Percentiles rank a stretch among this genome's conserved stretches.
Evolutionary conservation across 2,329 filamentous ascomycete genomes (phyloP).

Genomic region (Trichoderma sp.): DNA sequence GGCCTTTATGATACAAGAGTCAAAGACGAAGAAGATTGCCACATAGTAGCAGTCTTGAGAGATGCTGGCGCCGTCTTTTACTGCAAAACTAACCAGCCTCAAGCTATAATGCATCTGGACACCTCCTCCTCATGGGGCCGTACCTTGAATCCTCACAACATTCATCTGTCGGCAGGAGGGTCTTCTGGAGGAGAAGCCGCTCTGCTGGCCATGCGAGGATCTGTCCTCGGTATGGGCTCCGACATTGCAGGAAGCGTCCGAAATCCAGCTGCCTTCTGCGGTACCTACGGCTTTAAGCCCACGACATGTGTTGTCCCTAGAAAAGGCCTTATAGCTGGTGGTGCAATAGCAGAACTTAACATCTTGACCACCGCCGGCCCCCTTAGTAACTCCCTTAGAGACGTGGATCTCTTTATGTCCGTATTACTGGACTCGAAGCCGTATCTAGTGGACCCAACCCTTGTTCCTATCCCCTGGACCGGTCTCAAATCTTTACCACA

Average conservation of each 20-base stretch:
- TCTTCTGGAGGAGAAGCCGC: slow-evolving; percentile 58
- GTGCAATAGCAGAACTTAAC: slow-evolving; percentile 36
- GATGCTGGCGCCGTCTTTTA: slow-evolving; percentile 63
- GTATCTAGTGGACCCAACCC: slow-evolving; percentile 33
- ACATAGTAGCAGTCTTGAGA: slow-evolving; percentile 57
- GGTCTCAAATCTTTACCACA: slow-evolving; percentile 26
- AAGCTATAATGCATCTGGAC: slow-evolving; percentile 56
- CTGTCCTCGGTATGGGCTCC: slow-evolving; percentile 40
- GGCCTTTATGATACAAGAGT: slow-evolving; percentile 55
- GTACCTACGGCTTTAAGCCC: slow-evolving; percentile 45
- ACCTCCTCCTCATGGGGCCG: slow-evolving; percentile 60
- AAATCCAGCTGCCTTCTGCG: slow-evolving; percentile 42
- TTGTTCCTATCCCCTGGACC: slow-evolving; percentile 37
- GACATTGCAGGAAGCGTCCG: slow-evolving; percentile 43
- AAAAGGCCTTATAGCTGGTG: slow-evolving; percentile 17
- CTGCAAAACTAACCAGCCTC: slow-evolving; percentile 68
- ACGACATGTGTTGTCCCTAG: slow-evolving; percentile 38
- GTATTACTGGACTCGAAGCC: slow-evolving; percentile 30
- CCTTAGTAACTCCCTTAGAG: slow-evolving; percentile 35
- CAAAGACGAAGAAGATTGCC: slow-evolving; percentile 54
- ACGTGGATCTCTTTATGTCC: slow-evolving; percentile 39
- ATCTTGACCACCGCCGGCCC: slow-evolving; percentile 38
- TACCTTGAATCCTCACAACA: slow-evolving; percentile 62
- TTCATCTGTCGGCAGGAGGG: slow-evolving; percentile 60
- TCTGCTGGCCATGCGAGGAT: slow-evolving; percentile 41